Percentiles rank a stretch among this genome's conserved stretches.
Evolutionary conservation across 345 rosid species (phyloP).

Genomic region (Luvunga scandens): DNA sequence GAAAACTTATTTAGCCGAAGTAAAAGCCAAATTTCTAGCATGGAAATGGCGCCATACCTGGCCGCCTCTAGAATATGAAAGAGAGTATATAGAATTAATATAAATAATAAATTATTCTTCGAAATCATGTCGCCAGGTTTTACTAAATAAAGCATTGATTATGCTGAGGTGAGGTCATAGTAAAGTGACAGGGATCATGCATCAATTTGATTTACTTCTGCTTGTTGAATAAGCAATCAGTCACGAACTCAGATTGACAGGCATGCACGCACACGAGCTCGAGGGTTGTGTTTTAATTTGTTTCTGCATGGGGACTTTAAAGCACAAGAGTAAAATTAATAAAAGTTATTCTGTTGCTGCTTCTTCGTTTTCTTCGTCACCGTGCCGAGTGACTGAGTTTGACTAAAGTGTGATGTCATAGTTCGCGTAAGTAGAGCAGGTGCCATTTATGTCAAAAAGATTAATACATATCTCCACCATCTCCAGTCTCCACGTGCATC

Average conservation of each 20-base stretch:
- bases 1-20: not conserved
- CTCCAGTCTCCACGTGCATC: not conserved
- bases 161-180: conserved; percentile 30
- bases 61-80: not conserved
- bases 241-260: not conserved
- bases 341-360: not conserved
- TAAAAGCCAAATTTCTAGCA: not conserved
- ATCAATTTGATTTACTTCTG: conserved; percentile 5
- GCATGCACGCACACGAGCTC: not conserved
- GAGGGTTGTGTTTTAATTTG: not conserved
- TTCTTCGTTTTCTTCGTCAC: not conserved
- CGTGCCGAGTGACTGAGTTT: not conserved
- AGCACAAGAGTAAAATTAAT: not conserved
- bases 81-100: not conserved
- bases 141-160: conserved; percentile 26
- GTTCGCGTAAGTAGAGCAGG: not conserved
- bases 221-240: conserved; percentile 36
- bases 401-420: conserved; percentile 19
- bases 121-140: too few relatives aligned
- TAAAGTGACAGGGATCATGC: not conserved
- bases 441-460: not conserved
- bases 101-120: too few relatives aligned
- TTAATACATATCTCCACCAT: not conserved
- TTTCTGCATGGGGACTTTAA: not conserved
- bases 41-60: not conserved